These are phyloP conservation scores for Trichoderma virens DNA, from an alignment of 495 filamentous ascomycete genomes.

Conservation along the genomic window DNA sequence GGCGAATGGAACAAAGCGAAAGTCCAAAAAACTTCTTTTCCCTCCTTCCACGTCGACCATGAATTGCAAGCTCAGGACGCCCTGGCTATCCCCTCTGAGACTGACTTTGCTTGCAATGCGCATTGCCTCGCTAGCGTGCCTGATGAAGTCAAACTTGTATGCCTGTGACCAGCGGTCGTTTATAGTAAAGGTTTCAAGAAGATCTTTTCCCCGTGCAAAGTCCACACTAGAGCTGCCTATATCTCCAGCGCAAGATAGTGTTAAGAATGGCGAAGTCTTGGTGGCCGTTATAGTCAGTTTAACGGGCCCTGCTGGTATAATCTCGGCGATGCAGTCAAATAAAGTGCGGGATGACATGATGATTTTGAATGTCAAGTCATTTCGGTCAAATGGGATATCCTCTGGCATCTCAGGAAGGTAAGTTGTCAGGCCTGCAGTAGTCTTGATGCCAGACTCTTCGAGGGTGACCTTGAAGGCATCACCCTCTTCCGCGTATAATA, in stretches of 20 bases:
- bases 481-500: constrained; percentile 66
- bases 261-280: constrained; percentile 60
- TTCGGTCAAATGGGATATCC: constrained; percentile 78
- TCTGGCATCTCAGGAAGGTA: constrained; percentile 62
- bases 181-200: constrained; percentile 72
- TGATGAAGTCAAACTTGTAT: constrained; percentile 81
- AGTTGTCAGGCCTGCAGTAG: constrained; percentile 85
- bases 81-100: constrained; percentile 75
- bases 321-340: constrained; percentile 74
- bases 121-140: constrained; percentile 81
- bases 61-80: constrained; percentile 90
- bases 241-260: constrained; percentile 63
- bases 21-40: constrained; percentile 36
- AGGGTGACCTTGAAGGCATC: constrained; percentile 72
- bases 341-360: constrained; percentile 85
- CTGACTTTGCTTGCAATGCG: constrained; percentile 85
- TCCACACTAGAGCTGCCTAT: constrained; percentile 78
- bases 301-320: constrained; percentile 62
- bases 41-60: constrained; percentile 76
- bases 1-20: constrained; percentile 43
- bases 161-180: constrained; percentile 43
- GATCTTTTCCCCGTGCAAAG: constrained; percentile 65
- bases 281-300: constrained; percentile 55
- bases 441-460: constrained; percentile 77
- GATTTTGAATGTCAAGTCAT: constrained; percentile 78